Percentiles rank a stretch among this genome's conserved stretches.
These are phyloP conservation scores for Globisporangium spinosum DNA, from an alignment of 352 stramenopile species.

Conservation along the genomic window DNA sequence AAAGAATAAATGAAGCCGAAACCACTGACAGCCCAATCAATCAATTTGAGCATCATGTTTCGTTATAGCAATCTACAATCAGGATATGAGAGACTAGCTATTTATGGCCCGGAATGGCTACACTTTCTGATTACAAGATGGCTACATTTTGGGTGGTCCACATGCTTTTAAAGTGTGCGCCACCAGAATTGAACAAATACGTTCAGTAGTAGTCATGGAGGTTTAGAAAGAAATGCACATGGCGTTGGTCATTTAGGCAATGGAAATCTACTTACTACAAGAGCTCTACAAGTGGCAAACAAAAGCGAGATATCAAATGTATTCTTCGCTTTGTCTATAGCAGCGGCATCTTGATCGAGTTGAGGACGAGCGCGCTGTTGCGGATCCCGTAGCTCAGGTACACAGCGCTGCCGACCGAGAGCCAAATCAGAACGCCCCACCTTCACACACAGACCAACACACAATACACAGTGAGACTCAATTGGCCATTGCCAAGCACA, in stretches of 20 bases:
- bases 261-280: neutral
- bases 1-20: neutral
- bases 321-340: slow-evolving; percentile 13
- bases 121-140: neutral
- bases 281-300: neutral
- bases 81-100: neutral
- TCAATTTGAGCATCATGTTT: neutral
- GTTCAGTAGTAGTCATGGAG: neutral
- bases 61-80: neutral
- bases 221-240: neutral
- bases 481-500: neutral
- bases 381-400: slow-evolving; percentile 81
- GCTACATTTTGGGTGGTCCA: neutral
- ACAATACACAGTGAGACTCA: neutral
- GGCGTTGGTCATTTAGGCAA: neutral
- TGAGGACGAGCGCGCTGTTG: slow-evolving; percentile 54
- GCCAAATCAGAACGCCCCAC: slow-evolving; percentile 74
- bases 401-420: slow-evolving; percentile 50
- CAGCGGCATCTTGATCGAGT: slow-evolving; percentile 17
- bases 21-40: neutral
- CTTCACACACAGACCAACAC: slow-evolving; percentile 22
- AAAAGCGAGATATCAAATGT: neutral
- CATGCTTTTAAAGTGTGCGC: neutral
- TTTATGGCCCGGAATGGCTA: slow-evolving; percentile 1
- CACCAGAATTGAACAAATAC: neutral